Base-by-base conservation (phyloP, 345 rosid genomes). In the Leavenworthia alabamica region DNA sequence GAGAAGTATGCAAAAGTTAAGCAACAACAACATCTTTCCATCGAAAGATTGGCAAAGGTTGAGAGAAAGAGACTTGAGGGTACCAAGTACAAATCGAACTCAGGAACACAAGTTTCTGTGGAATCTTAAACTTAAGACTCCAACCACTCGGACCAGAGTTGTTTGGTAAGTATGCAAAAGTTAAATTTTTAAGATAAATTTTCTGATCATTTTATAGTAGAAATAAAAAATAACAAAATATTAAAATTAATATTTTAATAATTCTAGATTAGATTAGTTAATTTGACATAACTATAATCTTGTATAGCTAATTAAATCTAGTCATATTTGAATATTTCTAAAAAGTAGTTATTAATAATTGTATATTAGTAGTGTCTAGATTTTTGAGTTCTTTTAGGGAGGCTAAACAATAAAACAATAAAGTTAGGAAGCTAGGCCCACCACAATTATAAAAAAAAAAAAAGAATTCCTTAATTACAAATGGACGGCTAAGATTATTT, bases 401-500 rank as follows among this genome's bases (percentile, higher is more conserved):
- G 15, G 40, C 13, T 10, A 28, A 35, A 60, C 63, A 52, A 54
- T 47, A 40, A 62, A 68, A 56, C 58, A 54, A 60, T 57, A 56
- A 68, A 57, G 62, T 54, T 31, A 68, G 53, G 31, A 7, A 32
- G 9, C 5, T 17, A 83, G 73, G 7, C 77, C 96, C 68, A 75
- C 68, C 2, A 12, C 15, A 35, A 51, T 68, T 17, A n/a, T 71
- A 49, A 71, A 36, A 46, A 9, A 70, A 28, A 22, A 22, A 6
- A n/a, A n/a, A n/a, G n/a, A 48, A 63, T 13, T 23, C 33, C 14
- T 48, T 26, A 35, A 52, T 23, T 4, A 26, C 14, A 4, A 11
- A 62, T 70, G 43, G 9, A 80, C 84, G 82, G 75, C 12, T 13
- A 20, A 15, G 68, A 79, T 73, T 62, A 33, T 14, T 51, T 64